Evolutionary conservation across 108 stramenopile species (phyloP).

Genomic region (Nannochloropsis gaditana): DNA sequence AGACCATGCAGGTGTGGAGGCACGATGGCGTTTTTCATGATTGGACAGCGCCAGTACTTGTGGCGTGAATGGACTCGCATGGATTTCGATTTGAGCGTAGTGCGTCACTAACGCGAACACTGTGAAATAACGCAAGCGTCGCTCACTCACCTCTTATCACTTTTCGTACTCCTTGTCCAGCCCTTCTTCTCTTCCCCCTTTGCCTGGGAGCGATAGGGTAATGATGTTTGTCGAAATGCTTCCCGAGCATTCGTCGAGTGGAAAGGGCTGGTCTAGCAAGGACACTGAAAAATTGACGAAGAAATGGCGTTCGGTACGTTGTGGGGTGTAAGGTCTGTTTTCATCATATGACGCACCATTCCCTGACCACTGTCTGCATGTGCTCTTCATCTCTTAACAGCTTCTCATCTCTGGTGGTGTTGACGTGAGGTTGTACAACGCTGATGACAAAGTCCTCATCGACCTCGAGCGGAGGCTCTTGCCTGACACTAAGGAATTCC

Average conservation of each 20-base stretch:
- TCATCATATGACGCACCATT: not conserved
- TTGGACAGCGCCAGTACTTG: too few species aligned
- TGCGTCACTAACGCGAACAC: too few species aligned
- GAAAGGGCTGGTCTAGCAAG: not conserved
- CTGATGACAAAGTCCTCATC: not conserved
- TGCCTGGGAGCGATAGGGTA: too few species aligned
- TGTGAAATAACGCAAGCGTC: too few species aligned
- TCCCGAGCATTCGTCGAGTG: not conserved
- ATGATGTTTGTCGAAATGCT: not conserved
- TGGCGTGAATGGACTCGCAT: too few species aligned
- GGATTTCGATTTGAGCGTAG: too few species aligned
- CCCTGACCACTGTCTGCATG: not conserved
- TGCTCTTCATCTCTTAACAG: not conserved
- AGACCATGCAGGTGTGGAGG: too few species aligned
- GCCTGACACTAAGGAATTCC: not conserved
- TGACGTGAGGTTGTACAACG: not conserved
- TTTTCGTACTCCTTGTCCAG: too few species aligned
- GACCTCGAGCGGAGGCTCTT: not conserved
- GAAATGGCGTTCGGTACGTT: conserved; percentile 2
- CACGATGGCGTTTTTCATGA: too few species aligned
- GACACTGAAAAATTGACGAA: not conserved
- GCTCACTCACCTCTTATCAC: too few species aligned
- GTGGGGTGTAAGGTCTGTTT: not conserved
- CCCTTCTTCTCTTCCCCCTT: too few species aligned
- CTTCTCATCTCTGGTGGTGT: not conserved